phyloP scores from a whole-genome alignment of 345 rosid species.

The Gossypium stocksii region DNA sequence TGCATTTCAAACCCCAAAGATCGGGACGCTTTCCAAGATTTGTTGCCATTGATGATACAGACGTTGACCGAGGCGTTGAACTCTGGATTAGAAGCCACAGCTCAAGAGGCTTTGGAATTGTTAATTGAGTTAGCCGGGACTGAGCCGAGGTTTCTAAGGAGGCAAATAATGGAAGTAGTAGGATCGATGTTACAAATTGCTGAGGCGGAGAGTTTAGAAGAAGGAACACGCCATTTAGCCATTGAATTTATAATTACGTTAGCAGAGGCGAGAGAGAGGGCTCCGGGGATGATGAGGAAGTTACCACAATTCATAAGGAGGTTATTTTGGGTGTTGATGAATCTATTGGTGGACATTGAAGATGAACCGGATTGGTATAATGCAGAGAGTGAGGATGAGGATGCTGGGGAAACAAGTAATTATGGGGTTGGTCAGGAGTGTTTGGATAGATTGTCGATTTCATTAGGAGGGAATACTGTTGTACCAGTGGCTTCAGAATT shows the following conservation, averaged over 20 bases:
- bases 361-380: slow-evolving; percentile 64
- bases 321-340: slow-evolving; percentile 52
- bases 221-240: slow-evolving; percentile 59
- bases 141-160: slow-evolving; percentile 56
- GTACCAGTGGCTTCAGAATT: slow-evolving; percentile 61
- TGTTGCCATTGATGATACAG: slow-evolving; percentile 59
- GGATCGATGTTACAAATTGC: slow-evolving; percentile 71
- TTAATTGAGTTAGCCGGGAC: slow-evolving; percentile 62
- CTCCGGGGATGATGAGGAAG: slow-evolving; percentile 77
- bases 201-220: slow-evolving; percentile 62
- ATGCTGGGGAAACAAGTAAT: slow-evolving; percentile 62
- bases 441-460: slow-evolving; percentile 56
- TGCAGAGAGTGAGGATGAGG: slow-evolving; percentile 57
- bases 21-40: slow-evolving; percentile 56
- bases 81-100: slow-evolving; percentile 47
- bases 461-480: slow-evolving; percentile 64
- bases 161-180: slow-evolving; percentile 57
- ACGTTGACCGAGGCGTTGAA: slow-evolving; percentile 65
- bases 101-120: slow-evolving; percentile 68
- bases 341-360: slow-evolving; percentile 54
- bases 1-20: slow-evolving; percentile 41
- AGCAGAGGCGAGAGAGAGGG: slow-evolving; percentile 70
- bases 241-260: slow-evolving; percentile 59
- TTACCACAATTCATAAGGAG: slow-evolving; percentile 65
- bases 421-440: slow-evolving; percentile 69